Evolutionary conservation across 129 eudicot genomes (phyloP).

Genomic region (Helianthus annuus): HanXRQr2.0-SUNRISE NC_035448.2:52625373-52625872

Average conservation of each 20-base stretch:
- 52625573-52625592: not conserved
- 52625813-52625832: slow-evolving; percentile 87
- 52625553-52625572: not conserved
- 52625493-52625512: no score
- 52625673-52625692: slow-evolving; percentile 95
- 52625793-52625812: slow-evolving; percentile 94
- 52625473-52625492: slow-evolving; percentile 4
- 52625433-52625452: not conserved
- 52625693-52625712: slow-evolving; percentile 85
- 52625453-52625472: slow-evolving; percentile 18
- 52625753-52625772: slow-evolving; percentile 88
- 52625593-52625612: slow-evolving; percentile 21
- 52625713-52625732: slow-evolving; percentile 85
- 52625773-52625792: slow-evolving; percentile 99
- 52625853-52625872: slow-evolving; percentile 99
- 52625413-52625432: no score
- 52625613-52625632: not conserved
- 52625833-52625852: slow-evolving; percentile 77
- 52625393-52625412: no score
- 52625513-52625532: no score
- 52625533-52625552: no score
- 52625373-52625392: no score
- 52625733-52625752: slow-evolving; percentile 82
- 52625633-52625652: slow-evolving; percentile 37
- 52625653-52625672: slow-evolving; percentile 98